Evolutionary conservation across 148 eudicot species (phyloP).

Genomic region (Rhododendron kiyosumense): DNA sequence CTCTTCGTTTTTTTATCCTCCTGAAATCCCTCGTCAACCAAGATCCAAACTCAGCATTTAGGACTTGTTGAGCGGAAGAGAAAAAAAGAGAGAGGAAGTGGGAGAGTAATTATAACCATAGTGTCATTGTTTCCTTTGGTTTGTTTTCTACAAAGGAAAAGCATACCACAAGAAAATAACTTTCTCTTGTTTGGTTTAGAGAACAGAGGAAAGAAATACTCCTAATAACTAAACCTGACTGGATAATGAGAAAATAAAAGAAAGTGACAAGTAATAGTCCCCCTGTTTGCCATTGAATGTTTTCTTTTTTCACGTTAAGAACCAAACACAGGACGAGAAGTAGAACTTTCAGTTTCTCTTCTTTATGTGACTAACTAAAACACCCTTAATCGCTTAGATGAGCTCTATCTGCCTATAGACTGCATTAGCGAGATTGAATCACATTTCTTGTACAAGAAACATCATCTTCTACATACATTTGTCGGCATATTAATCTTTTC

Average conservation of each 20-base stretch:
- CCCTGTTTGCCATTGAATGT: neutral
- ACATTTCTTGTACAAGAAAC: neutral
- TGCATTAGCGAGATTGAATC: neutral
- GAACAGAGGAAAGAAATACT: neutral
- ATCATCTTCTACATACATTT: neutral
- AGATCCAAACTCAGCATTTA: neutral
- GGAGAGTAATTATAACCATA: neutral
- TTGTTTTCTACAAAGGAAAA: neutral
- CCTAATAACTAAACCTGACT: neutral
- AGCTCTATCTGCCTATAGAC: neutral
- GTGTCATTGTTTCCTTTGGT: neutral
- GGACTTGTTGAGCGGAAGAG: neutral
- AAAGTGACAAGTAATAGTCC: neutral
- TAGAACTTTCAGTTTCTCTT: neutral
- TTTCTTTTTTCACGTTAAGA: neutral
- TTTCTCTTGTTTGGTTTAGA: neutral
- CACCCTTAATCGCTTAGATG: neutral
- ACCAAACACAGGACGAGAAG: neutral
- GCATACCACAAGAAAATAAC: neutral
- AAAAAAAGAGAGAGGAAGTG: neutral
- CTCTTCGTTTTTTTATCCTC: neutral
- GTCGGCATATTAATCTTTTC: neutral
- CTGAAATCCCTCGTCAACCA: neutral
- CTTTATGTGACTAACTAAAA: neutral
- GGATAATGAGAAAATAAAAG: too few species aligned